phyloP scores from a whole-genome alignment of 2,329 filamentous ascomycete species.

The Cladophialophora chaetospira region DNA sequence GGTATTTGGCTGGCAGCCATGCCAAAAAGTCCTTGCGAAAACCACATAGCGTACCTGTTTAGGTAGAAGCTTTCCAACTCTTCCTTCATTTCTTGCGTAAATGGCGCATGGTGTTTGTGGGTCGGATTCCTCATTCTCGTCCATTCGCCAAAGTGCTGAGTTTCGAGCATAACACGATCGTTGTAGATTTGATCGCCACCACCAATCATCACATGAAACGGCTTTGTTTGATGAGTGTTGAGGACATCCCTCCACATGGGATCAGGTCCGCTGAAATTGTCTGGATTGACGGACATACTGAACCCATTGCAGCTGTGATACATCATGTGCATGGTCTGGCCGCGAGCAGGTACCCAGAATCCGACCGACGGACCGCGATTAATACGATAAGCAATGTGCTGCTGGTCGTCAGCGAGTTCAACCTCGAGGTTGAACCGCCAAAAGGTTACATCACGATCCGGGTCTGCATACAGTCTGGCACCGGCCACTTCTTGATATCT shows the following conservation, averaged over 20 bases:
- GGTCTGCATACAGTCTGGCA: conserved; percentile 77
- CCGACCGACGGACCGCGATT: conserved; percentile 84
- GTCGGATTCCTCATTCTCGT: conserved; percentile 75
- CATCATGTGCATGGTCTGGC: conserved; percentile 96
- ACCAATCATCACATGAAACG: conserved; percentile 98
- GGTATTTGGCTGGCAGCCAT: conserved; percentile 92
- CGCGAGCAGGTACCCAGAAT: conserved; percentile 89
- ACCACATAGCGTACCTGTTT: conserved; percentile 88
- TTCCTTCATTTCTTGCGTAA: conserved; percentile 78
- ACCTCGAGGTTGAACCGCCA: conserved; percentile 97
- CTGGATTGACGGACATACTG: conserved; percentile 73
- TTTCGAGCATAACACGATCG: conserved; percentile 76
- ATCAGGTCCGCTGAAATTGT: conserved; percentile 86
- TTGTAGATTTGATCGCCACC: conserved; percentile 98
- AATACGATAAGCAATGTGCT: conserved; percentile 91
- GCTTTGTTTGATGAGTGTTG: conserved; percentile 84
- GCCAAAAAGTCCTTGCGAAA: conserved; percentile 92
- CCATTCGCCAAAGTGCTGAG: conserved; percentile 79
- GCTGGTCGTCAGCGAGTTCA: conserved; percentile 74
- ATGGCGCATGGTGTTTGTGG: conserved; percentile 76
- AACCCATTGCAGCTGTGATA: conserved; percentile 98
- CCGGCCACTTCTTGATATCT: conserved; percentile 83
- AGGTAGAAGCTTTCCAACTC: conserved; percentile 89
- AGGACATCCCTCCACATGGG: conserved; percentile 96
- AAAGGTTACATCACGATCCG: conserved; percentile 86